A percentile compares a stretch with the other conserved stretches of the same genome.
Evolutionary conservation across 1,284 basidiomycete species (phyloP).

Genomic region (Fistulina hepatica): DNA sequence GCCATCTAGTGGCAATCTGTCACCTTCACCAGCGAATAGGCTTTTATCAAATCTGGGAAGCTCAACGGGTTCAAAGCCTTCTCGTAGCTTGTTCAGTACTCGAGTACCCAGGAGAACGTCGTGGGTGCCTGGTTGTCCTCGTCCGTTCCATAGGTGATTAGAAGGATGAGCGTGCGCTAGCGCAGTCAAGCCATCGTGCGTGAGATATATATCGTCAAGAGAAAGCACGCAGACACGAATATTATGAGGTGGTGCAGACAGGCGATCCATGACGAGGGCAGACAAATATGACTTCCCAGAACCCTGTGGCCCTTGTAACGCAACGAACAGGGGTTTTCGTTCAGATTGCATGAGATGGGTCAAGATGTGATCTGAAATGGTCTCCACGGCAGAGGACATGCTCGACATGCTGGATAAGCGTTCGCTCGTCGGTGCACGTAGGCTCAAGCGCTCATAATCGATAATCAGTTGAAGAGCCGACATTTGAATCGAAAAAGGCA

Average conservation of each 20-base stretch:
- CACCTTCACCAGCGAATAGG: constrained; percentile 68
- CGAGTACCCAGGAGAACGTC: constrained; percentile 56
- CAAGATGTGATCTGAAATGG: background rate
- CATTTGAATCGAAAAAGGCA: too few relatives aligned
- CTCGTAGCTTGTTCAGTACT: constrained; percentile 40
- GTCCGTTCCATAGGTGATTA: constrained; percentile 63
- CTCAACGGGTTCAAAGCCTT: constrained; percentile 37
- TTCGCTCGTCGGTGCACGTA: too few relatives aligned
- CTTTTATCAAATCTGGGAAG: constrained; percentile 88
- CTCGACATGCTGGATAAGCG: too few relatives aligned
- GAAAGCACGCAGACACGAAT: constrained; percentile 53
- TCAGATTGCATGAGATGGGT: background rate
- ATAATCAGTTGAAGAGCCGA: too few relatives aligned
- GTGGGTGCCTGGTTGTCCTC: constrained; percentile 84
- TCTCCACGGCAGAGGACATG: too few relatives aligned
- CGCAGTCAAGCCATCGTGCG: constrained; percentile 43
- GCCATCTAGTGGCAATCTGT: constrained; percentile 46
- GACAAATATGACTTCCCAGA: constrained; percentile 74
- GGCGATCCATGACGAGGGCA: constrained; percentile 36
- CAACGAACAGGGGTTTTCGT: constrained; percentile 52
- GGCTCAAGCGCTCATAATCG: too few relatives aligned
- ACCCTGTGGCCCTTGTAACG: constrained; percentile 81
- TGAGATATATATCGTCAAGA: constrained; percentile 81
- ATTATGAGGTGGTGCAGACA: constrained; percentile 38
- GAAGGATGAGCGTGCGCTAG: constrained; percentile 44